Conservation (phyloP, 345 rosid species). For the Hibiscus syriacus region DNA sequence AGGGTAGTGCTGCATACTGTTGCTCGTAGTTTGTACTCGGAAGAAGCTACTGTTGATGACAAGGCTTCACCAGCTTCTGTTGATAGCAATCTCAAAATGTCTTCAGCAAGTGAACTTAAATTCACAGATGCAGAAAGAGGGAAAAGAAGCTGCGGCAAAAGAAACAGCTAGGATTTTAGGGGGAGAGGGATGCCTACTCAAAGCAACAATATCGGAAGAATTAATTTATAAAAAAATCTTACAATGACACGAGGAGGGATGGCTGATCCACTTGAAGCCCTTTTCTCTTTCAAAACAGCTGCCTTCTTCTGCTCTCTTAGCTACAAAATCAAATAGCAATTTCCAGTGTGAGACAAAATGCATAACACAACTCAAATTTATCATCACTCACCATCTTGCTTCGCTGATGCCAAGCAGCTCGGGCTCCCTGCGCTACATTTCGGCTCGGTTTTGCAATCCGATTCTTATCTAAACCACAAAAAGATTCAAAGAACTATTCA, state of each 20-base stretch:
- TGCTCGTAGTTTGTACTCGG: constrained; percentile 61
- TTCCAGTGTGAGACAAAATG: background rate
- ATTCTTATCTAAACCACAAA: constrained; percentile 37
- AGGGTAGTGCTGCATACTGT: constrained; percentile 38
- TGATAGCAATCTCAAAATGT: constrained; percentile 41
- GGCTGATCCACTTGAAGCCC: constrained; percentile 48
- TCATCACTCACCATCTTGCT: constrained; percentile 58
- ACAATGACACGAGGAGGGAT: constrained; percentile 79
- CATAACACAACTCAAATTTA: background rate
- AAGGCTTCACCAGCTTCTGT: constrained; percentile 28
- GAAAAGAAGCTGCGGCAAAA: constrained; percentile 55
- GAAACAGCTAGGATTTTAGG: background rate
- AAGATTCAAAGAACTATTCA: background rate
- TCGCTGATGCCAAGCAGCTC: constrained; percentile 67
- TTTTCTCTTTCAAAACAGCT: constrained; percentile 67
- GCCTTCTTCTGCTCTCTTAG: constrained; percentile 77
- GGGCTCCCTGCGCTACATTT: constrained; percentile 55
- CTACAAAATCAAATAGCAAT: constrained; percentile 22
- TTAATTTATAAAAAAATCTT: constrained; percentile 21
- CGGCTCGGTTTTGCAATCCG: constrained; percentile 58
- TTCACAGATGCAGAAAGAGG: constrained; percentile 64
- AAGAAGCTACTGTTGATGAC: constrained; percentile 53
- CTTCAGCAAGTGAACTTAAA: constrained; percentile 50
- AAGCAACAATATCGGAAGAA: background rate
- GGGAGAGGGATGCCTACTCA: background rate